Conservation (phyloP, 2,329 filamentous ascomycete genomes). For the Tympanopsis confertula region DNA sequence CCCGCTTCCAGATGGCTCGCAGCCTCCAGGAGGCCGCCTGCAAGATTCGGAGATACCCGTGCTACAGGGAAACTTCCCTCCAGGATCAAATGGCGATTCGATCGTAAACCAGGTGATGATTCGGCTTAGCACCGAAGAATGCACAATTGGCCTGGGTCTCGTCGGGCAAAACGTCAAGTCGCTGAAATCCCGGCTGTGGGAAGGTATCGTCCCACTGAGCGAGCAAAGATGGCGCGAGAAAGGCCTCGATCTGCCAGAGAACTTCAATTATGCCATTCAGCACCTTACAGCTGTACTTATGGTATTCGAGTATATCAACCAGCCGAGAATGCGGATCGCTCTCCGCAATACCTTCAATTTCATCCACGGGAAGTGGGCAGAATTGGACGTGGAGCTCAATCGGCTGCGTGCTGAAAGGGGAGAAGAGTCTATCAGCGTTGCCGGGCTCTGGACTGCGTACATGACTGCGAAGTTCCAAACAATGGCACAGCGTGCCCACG, state of each 20-base stretch:
- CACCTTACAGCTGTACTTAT: constrained; percentile 10
- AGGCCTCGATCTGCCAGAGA: constrained; percentile 5
- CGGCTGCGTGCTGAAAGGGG: constrained; percentile 2
- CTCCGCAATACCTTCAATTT: constrained; percentile 13
- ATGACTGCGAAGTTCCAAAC: neutral
- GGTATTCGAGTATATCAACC: constrained; percentile 13
- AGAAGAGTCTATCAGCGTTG: neutral
- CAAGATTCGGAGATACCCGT: neutral
- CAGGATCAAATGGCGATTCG: neutral
- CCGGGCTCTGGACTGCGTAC: neutral
- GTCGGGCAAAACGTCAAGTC: constrained; percentile 12
- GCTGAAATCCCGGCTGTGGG: constrained; percentile 12
- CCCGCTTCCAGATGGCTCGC: neutral
- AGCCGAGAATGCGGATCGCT: constrained; percentile 2
- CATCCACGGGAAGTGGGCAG: constrained; percentile 8
- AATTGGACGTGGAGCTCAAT: constrained; percentile 8
- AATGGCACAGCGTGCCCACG: neutral
- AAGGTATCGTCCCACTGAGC: constrained; percentile 12
- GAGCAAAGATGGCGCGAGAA: constrained; percentile 12
- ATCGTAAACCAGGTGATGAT: neutral
- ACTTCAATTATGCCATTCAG: constrained; percentile 11
- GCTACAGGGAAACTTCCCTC: neutral
- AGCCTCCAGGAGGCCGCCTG: neutral
- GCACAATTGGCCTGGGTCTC: constrained; percentile 6
- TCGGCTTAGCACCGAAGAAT: neutral